phyloP scores from a whole-genome alignment of 1,284 basidiomycete genomes.

The Phellinidium pouzarii region DNA sequence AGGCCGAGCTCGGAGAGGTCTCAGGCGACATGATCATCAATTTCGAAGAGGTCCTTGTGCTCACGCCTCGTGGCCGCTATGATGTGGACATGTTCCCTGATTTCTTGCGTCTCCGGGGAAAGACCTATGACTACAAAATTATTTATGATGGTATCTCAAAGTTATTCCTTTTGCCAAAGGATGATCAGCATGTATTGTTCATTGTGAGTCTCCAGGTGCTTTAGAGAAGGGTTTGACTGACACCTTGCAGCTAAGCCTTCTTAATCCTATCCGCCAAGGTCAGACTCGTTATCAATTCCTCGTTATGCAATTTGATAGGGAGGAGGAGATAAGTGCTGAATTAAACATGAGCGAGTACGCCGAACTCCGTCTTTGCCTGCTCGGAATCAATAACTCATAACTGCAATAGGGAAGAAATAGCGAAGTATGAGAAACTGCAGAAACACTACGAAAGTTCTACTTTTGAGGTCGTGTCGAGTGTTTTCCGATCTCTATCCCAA shows the following conservation, averaged over 20 bases:
- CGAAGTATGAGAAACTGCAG: constrained; percentile 77
- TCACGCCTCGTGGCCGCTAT: constrained; percentile 94
- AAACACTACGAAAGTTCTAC: constrained; percentile 91
- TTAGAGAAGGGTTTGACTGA: not conserved
- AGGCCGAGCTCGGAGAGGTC: constrained; percentile 91
- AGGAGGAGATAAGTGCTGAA: constrained; percentile 96
- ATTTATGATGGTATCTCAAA: constrained; percentile 85
- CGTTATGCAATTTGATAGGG: constrained; percentile 95
- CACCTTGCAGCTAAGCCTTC: constrained; percentile 68
- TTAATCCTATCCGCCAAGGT: constrained; percentile 93
- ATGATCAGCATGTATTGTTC: constrained; percentile 94
- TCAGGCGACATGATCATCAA: constrained; percentile 90
- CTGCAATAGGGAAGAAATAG: constrained; percentile 57
- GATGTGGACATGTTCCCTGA: constrained; percentile 97
- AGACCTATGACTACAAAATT: constrained; percentile 99
- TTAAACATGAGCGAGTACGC: constrained; percentile 88
- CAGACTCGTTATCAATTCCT: constrained; percentile 98
- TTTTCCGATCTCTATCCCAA: constrained; percentile 86
- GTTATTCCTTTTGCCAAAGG: constrained; percentile 93
- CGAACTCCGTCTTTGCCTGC: not conserved
- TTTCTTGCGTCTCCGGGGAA: constrained; percentile 90
- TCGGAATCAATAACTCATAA: not conserved
- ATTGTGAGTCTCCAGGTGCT: constrained; percentile 52
- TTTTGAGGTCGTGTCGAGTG: constrained; percentile 91
- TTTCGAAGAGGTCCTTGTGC: constrained; percentile 94